phyloP scores from a whole-genome alignment of 2,329 filamentous ascomycete species.

The Colletotrichum theobromicola region DNA sequence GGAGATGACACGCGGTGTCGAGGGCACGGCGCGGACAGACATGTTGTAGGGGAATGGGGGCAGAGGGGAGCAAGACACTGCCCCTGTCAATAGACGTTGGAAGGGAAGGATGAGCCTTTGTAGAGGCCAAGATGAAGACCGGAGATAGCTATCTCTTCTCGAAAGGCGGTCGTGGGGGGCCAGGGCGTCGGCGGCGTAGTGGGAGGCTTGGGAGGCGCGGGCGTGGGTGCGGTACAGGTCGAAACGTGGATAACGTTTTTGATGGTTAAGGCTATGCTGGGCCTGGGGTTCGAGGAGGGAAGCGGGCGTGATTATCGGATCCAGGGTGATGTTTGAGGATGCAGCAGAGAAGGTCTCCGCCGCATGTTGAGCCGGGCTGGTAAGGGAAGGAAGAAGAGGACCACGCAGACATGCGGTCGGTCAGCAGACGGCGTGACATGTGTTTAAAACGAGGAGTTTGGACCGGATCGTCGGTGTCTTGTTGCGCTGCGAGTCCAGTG shows the following conservation, averaged over 20 bases:
- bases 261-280: slow-evolving; percentile 25
- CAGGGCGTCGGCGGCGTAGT: slow-evolving; percentile 24
- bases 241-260: slow-evolving; percentile 23
- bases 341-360: slow-evolving; percentile 64
- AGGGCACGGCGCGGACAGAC: slow-evolving; percentile 66
- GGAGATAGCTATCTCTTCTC: slow-evolving; percentile 59
- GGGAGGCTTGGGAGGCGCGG: slow-evolving; percentile 23
- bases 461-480: slow-evolving; percentile 23
- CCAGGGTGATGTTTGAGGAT: slow-evolving; percentile 58
- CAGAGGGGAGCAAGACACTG: slow-evolving; percentile 60
- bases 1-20: slow-evolving; percentile 86
- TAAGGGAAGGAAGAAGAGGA: slow-evolving; percentile 17
- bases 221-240: slow-evolving; percentile 23
- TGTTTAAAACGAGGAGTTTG: slow-evolving; percentile 17
- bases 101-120: slow-evolving; percentile 47
- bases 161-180: slow-evolving; percentile 34
- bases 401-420: slow-evolving; percentile 22
- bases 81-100: slow-evolving; percentile 59
- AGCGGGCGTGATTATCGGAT: slow-evolving; percentile 53
- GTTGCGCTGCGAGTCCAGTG: slow-evolving; percentile 21
- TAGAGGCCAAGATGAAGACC: slow-evolving; percentile 52
- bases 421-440: slow-evolving; percentile 21
- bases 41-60: slow-evolving; percentile 64
- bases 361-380: slow-evolving; percentile 52
- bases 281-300: slow-evolving; percentile 37